These are phyloP conservation scores for Paraphysoderma sedebokerense DNA, from an alignment of 371 early-diverging fungal species.

Conservation along the genomic window DNA sequence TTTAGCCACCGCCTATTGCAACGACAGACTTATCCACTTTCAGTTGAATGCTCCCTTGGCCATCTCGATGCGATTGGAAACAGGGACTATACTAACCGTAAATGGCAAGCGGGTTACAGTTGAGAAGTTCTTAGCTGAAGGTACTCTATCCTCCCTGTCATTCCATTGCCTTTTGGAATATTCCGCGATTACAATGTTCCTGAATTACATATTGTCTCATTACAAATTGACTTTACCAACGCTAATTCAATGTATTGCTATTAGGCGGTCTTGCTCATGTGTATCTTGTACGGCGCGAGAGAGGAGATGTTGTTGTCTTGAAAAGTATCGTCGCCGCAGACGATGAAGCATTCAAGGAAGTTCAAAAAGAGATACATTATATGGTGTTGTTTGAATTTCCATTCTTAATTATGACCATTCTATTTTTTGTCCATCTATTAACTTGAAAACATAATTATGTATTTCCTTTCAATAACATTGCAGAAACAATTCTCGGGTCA, in stretches of 20 bases:
- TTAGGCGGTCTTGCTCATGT: constrained; percentile 74
- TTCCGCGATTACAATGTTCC: too few relatives aligned
- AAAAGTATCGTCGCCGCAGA: constrained; percentile 62
- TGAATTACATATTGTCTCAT: neutral
- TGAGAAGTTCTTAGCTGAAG: constrained; percentile 23
- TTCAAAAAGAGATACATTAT: constrained; percentile 52
- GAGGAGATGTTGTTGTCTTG: constrained; percentile 39
- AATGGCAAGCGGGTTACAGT: constrained; percentile 9
- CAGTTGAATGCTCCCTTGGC: too few relatives aligned
- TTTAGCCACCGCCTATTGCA: too few relatives aligned
- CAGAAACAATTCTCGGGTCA: constrained; percentile 57
- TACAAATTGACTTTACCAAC: neutral
- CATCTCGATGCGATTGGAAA: too few relatives aligned
- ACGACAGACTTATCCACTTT: too few relatives aligned
- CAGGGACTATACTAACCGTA: constrained; percentile 10
- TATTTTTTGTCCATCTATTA: neutral
- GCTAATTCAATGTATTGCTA: neutral
- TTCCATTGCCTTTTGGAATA: too few relatives aligned
- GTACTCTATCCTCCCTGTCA: constrained; percentile 2
- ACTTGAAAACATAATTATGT: neutral
- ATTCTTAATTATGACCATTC: neutral
- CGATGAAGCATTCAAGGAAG: constrained; percentile 33
- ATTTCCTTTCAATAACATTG: neutral
- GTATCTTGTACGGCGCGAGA: constrained; percentile 50
- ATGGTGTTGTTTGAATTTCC: constrained; percentile 36